Evolutionary conservation across 2,329 filamentous ascomycete genomes (phyloP).

Genomic region (Venturia carpophila): DNA sequence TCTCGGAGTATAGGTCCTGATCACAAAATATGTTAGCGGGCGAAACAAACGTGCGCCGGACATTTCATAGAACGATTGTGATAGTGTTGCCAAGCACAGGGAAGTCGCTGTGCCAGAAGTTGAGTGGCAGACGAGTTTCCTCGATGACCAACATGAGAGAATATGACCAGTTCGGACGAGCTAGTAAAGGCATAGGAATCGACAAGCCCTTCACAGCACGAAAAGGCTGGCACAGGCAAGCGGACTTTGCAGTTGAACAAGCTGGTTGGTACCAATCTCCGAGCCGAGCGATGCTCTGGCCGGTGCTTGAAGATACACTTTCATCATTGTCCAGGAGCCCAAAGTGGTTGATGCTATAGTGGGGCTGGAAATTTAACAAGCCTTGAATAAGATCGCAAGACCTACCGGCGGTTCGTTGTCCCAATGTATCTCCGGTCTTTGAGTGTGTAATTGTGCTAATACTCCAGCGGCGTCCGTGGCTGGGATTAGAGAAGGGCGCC

Average conservation of each 20-base stretch:
- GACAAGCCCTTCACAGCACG: neutral
- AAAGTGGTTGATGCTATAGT: neutral
- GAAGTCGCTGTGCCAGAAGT: neutral
- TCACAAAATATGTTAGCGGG: conserved; percentile 24
- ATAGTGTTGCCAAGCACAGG: neutral
- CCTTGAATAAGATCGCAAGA: conserved; percentile 21
- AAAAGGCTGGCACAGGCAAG: neutral
- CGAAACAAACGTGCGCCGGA: conserved; percentile 19
- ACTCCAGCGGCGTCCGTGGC: conserved; percentile 76
- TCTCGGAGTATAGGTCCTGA: conserved; percentile 30
- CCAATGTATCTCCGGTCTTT: conserved; percentile 68
- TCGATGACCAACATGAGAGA: neutral
- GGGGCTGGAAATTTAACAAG: neutral
- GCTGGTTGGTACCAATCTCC: neutral
- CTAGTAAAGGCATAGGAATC: neutral
- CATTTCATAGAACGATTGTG: neutral
- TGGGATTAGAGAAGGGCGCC: conserved; percentile 54
- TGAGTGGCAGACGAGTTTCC: neutral
- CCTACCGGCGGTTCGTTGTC: conserved; percentile 64
- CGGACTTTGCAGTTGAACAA: neutral
- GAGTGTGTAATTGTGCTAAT: conserved; percentile 73
- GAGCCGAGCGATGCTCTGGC: neutral
- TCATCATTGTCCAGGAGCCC: neutral
- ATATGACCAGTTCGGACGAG: neutral
- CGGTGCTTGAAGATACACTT: neutral